Evolutionary conservation across 352 stramenopile species (phyloP).

Genomic region (Pythium sukuiense): DNA sequence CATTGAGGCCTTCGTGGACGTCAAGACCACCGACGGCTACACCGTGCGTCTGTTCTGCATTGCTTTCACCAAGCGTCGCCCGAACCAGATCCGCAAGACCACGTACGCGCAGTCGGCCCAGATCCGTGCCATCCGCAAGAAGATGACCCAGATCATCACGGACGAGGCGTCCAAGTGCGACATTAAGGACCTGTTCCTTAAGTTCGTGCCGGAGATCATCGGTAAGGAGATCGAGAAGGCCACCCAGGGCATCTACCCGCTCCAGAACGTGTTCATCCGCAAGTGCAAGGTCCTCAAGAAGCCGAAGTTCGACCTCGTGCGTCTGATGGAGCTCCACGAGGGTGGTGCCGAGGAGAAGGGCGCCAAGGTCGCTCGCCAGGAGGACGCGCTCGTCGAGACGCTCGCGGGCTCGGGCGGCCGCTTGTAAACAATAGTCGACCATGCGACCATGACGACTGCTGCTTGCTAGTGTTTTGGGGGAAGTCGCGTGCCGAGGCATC

Average conservation of each 20-base stretch:
- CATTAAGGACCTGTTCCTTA: conserved; percentile 99
- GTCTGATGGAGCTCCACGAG: conserved; percentile 99
- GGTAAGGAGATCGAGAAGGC: conserved; percentile 98
- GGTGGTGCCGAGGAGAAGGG: conserved; percentile 92
- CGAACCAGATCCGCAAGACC: conserved; percentile 99
- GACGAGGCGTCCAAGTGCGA: conserved; percentile 98
- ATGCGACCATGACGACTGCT: conserved; percentile 7
- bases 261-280: conserved; percentile 99
- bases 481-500: conserved; percentile 10
- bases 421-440: conserved; percentile 64
- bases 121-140: conserved; percentile 97
- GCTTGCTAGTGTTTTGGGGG: conserved; percentile 32
- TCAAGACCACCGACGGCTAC: conserved; percentile 99
- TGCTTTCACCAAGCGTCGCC: conserved; percentile 99
- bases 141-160: conserved; percentile 99
- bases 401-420: conserved; percentile 86
- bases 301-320: conserved; percentile 99
- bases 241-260: conserved; percentile 97
- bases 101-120: conserved; percentile 98
- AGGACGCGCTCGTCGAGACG: conserved; percentile 86
- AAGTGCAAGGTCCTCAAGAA: conserved; percentile 99
- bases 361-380: conserved; percentile 85
- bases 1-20: conserved; percentile 99
- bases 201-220: conserved; percentile 98
- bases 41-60: conserved; percentile 99